Conservation (phyloP, 306 rosid genomes). For the Adenanthera pavonina region DNA sequence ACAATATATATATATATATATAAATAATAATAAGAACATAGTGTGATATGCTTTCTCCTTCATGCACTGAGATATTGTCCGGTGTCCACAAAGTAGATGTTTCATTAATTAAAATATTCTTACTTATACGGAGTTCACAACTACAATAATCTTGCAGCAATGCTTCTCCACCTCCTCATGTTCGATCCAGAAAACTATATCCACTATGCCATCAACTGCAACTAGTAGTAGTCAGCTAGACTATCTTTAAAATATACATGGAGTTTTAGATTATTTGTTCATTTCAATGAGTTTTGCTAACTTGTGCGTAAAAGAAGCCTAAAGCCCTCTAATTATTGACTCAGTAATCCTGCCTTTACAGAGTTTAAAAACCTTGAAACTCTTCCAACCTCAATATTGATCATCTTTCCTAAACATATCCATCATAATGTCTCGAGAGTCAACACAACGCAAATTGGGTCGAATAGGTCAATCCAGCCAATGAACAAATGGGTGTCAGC, state of each 20-base stretch:
- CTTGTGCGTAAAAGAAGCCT: neutral
- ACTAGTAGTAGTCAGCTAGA: neutral
- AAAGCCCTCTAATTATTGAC: neutral
- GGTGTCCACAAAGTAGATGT: slow-evolving; percentile 5
- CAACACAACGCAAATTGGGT: neutral
- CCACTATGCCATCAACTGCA: neutral
- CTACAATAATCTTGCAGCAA: neutral
- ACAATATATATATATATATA: neutral
- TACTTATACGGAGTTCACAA: neutral
- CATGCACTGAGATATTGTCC: neutral
- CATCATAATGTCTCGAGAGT: neutral
- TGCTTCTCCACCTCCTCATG: neutral
- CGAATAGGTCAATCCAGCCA: neutral
- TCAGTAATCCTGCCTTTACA: neutral
- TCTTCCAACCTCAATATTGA: neutral
- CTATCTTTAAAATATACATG: neutral
- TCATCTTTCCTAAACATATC: neutral
- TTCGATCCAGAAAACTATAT: neutral
- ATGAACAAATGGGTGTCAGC: neutral
- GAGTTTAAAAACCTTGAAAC: neutral
- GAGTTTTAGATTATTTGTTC: neutral
- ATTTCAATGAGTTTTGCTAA: neutral
- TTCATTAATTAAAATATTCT: neutral
- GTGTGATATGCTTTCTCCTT: neutral
- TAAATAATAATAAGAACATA: neutral